Base-by-base conservation (phyloP, 2,329 filamentous ascomycete species). In the Geosmithia morbida region DNA sequence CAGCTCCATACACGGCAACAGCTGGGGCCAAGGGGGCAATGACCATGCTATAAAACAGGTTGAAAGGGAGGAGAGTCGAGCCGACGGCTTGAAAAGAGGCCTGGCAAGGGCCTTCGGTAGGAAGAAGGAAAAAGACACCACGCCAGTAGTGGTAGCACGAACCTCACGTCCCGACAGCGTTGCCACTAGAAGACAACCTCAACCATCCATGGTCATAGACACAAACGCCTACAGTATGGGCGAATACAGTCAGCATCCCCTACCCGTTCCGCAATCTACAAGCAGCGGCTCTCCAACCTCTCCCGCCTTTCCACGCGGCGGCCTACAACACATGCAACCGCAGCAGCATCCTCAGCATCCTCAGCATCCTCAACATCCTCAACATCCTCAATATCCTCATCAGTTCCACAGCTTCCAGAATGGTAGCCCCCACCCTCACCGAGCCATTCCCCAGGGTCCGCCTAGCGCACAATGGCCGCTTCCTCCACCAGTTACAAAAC, bases 71-170 rank as follows among this genome's bases (percentile, higher is more conserved):
- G 54, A 78, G 74, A 37, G 33, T 16, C 33, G 33, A 37, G 33
- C 33, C 53, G 72, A 75, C n/a, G 67, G 65, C 20, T 68, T 77
- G 18, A 64, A 74, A 39, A 70, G 69, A 44, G 72, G 72, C 0
- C 58, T 79, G 2, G 70, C 68, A 13, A 75, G 75, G 49, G 71
- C 71, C 0, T 76, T 77, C 51, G 61, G 65, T 0, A 66, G 69
- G 11, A 61, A 59, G 45, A 71, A 68, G 55, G 72, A 71, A 54
- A 68, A 68, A 49, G 67, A 70, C 33, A 53, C 53, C 19, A 52
- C 51, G 17, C 33, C 17, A 41, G 17, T 49, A 7, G 33, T 19
- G 49, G 4, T 29, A 50, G 56, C 30, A 46, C 48, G 8, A 49
- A 52, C 5, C 53, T 10, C 53, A 50, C 11, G 58, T 53, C 20